Percentiles rank a stretch among this genome's conserved stretches.
phyloP scores from a whole-genome alignment of 441 rosid genomes.

The Omphalea diandra region DNA sequence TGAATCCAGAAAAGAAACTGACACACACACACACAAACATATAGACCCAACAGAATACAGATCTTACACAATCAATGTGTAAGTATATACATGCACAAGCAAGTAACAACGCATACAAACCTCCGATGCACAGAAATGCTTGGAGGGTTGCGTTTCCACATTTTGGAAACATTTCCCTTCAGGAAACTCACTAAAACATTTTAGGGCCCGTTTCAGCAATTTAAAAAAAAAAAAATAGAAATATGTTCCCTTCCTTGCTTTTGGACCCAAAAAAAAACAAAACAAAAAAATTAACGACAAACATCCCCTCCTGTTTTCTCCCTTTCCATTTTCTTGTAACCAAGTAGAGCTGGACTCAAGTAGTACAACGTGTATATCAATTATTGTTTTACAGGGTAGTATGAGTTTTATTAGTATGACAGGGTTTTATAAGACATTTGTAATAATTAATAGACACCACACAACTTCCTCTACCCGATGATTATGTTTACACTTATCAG shows the following conservation, averaged over 20 bases:
- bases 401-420: no score
- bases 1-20: background rate
- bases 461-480: background rate
- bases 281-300: background rate
- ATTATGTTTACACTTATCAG: background rate
- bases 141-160: background rate
- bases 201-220: no score
- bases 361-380: no score
- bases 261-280: background rate
- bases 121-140: no score
- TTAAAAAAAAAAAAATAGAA: no score
- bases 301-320: background rate
- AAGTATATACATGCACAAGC: background rate
- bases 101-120: no score
- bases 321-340: background rate
- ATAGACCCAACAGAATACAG: no score
- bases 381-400: no score
- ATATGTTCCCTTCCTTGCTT: no score
- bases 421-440: background rate
- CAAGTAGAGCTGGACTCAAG: no score
- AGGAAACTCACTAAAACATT: no score
- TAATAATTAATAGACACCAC: background rate
- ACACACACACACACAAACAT: background rate
- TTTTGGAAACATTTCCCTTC: background rate
- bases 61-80: background rate